Conservation (phyloP, 768 basidiomycete genomes). For the Dioszegia aurantiaca region DNA sequence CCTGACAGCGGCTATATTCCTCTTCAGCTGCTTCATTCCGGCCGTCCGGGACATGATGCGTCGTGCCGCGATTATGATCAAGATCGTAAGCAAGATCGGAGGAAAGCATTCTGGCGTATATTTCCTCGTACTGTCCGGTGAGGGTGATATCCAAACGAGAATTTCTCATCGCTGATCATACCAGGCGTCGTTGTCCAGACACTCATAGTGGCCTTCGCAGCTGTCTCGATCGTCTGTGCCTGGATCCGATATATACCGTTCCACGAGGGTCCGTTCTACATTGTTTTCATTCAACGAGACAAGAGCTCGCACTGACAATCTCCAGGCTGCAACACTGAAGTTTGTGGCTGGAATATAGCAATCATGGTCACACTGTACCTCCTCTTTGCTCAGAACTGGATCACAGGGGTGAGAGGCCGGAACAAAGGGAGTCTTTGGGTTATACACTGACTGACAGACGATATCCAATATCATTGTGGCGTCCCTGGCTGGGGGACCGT, state of each 20-base stretch:
- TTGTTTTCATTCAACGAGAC: too few relatives aligned
- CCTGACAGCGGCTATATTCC: background rate
- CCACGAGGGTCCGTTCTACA: slow-evolving; percentile 4
- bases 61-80: slow-evolving; percentile 4
- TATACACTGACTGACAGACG: slow-evolving; percentile 9
- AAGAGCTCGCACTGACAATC: too few relatives aligned
- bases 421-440: background rate
- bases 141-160: background rate
- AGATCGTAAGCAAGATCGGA: background rate
- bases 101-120: slow-evolving; percentile 1
- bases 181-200: slow-evolving; percentile 4
- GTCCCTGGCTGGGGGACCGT: slow-evolving; percentile 12
- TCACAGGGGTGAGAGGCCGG: background rate
- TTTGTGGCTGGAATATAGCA: background rate
- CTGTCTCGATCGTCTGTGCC: slow-evolving; percentile 3
- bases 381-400: slow-evolving; percentile 12
- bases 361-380: background rate
- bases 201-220: background rate
- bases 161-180: background rate
- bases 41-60: slow-evolving; percentile 1
- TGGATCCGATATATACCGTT: background rate
- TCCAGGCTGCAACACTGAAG: slow-evolving; percentile 1
- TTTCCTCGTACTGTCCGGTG: background rate
- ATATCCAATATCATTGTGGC: slow-evolving; percentile 7
- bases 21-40: background rate